Conservation (phyloP, 768 basidiomycete genomes). For the Cubamyces sp. region DNA sequence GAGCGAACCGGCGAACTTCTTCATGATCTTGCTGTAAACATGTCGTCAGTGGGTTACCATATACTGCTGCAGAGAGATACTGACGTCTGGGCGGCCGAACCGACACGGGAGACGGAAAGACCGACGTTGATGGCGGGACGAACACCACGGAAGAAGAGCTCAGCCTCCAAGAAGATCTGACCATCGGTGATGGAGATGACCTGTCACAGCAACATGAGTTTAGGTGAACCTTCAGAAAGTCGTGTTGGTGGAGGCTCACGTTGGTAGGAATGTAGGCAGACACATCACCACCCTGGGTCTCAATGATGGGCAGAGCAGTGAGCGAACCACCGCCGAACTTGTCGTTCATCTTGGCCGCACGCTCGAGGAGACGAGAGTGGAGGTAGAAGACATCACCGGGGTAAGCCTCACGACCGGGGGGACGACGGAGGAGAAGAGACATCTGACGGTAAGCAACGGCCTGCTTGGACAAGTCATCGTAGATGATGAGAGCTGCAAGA, state of each 20-base stretch:
- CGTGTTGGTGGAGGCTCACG: conserved; percentile 43
- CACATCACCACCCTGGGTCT: conserved; percentile 99
- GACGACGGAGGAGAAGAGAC: conserved; percentile 99
- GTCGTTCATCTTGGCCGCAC: conserved; percentile 99
- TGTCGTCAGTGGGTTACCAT: not conserved
- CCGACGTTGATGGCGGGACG: conserved; percentile 99
- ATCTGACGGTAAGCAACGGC: conserved; percentile 99
- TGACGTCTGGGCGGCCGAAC: conserved; percentile 99
- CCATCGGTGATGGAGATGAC: conserved; percentile 99
- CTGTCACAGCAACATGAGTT: conserved; percentile 41
- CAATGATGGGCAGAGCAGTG: conserved; percentile 98
- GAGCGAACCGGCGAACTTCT: conserved; percentile 99
- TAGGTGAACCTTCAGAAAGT: not conserved
- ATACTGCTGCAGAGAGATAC: conserved; percentile 34
- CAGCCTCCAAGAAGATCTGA: conserved; percentile 99
- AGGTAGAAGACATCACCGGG: conserved; percentile 99
- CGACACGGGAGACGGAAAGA: conserved; percentile 99
- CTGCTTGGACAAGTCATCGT: conserved; percentile 99
- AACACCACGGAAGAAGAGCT: conserved; percentile 99
- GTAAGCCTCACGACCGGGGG: conserved; percentile 99
- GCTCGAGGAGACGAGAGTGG: conserved; percentile 99
- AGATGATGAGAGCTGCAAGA: conserved; percentile 87
- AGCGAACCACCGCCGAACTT: conserved; percentile 98
- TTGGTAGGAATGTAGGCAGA: conserved; percentile 98
- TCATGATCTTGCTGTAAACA: conserved; percentile 88